Base-by-base conservation (phyloP, 331 rosid genomes). In the Stylosanthes scabra region DNA sequence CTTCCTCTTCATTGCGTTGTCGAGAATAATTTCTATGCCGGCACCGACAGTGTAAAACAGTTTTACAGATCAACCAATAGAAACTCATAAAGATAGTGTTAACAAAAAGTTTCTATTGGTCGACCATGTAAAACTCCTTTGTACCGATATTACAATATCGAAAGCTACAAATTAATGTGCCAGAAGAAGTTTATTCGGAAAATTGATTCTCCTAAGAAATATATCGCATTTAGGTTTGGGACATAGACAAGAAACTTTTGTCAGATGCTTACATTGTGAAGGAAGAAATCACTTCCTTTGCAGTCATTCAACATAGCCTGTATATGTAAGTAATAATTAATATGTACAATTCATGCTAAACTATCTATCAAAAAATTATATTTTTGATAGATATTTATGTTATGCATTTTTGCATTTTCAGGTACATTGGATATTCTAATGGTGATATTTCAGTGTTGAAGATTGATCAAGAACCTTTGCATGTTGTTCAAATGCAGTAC, bases 361-460 rank as follows among this genome's bases (percentile, higher is more conserved):
- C 70, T 70, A 16, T n/a, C n/a, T n/a, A n/a, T 42, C 64, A 58
- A 51, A 61, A 41, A 59, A 20, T 12, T 28, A 20, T 1, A 29
- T 41, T n/a, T n/a, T n/a, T n/a, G n/a, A n/a, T n/a, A n/a, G n/a
- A n/a, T n/a, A n/a, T n/a, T 47, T 15, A 52, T 64, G 74, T 50
- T 44, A 63, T 15, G 25, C 40, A 59, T 45, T 55, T 81, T 40
- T 75, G 31, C 20, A 9, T 75, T 83, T 79, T 76, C 86, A 94
- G 99, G 84, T 91, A 83, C 45, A 74, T 84, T 62, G 99, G 99
- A 81, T 86, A 91, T 87, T 66, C 82, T 69, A 75, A 49, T 71
- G 99, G 97, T 39, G 85, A 85, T 73, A 82, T 89, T 70, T 84
- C 92, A 31, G 84, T 94, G 83, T 80, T 88, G 86, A 91, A 88